Evolutionary conservation across 768 basidiomycete species (phyloP), one percentile per base, ranked within the genome.

Genomic region (Roridomyces roridus): DNA sequence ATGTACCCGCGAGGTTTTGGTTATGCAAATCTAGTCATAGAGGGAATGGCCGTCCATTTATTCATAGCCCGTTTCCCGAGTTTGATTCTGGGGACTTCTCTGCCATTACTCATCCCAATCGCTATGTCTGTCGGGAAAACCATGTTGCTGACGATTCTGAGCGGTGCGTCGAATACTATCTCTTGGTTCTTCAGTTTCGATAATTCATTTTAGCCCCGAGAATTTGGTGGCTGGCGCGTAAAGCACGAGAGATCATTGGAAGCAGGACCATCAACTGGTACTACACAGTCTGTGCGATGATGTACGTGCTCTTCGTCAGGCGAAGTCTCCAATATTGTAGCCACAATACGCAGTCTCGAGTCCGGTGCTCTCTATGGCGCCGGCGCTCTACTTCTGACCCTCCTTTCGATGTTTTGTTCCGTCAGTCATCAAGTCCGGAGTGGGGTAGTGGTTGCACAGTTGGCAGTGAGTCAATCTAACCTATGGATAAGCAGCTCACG

Each of bases 181-280:
- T 6, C 26, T 15, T 31, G 18, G 25, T 4, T 6, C 3, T 54
- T 39, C 10, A 37, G 24, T 45, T 12, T 26, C 46, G 25, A 54
- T 21, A 29, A 20, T 18, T 37, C 39, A 15, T 24, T 40, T n/a
- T 34, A 54, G 52, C 44, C 15, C 44, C 44, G 21, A 26, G 44
- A 17, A 54, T 54, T 37, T 54, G 52, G 36, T 54, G 52, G 52
- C 44, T 54, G 12, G 44, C 36, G 23, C 44, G 44, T 26, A 46
- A 37, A n/a, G 24, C 44, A 21, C 25, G 14, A 25, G 28, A 46
- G 10, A 21, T 39, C 23, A 6, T 54, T 43, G 44, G 51, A 35
- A 29, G 20, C 17, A 43, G 40, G 12, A 40, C 46, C 15, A 46
- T 28, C 11, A 28, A 10, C 35, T 39, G 45, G 21, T 54, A 54